Base-by-base conservation (phyloP, 495 filamentous ascomycete species). In the Ascodesmis nigricans region DNA sequence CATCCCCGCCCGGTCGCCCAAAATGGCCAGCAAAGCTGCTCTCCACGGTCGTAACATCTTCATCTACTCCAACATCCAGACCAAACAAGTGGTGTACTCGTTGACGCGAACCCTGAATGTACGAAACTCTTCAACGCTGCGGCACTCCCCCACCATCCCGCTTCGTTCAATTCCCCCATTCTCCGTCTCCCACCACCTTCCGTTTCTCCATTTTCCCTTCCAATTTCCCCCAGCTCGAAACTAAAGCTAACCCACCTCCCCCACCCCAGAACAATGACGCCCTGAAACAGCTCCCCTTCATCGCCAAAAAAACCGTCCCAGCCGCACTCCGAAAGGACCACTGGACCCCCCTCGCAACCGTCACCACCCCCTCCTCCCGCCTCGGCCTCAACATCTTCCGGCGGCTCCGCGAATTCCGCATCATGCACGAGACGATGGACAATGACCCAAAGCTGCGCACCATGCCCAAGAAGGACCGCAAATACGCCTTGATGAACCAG, bases 231-330 rank as follows among this genome's bases (percentile, higher is more conserved):
- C 19, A 14, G 33, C 29, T 24, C 14, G 9, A 8, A 0, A 5
- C n/a, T n/a, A n/a, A n/a, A n/a, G n/a, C n/a, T n/a, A n/a, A n/a
- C n/a, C n/a, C 30, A 11, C 29, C 41, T 29, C 38, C 13, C 9
- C 15, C 8, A 3, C 22, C 34, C 16, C 32, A 79, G 75, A 64
- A 75, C 58, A 67, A 67, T 55, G 64, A 59, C 38, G 58, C 70
- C 38, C 55, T 90, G 36, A 59, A 62, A 31, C 87, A 97, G 56
- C 57, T 92, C 40, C 61, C 79, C 43, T 91, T 70, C 63, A 72
- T 80, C 32, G 87, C 83, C 61, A 91, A 91, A 58, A 87, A 97
- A 49, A 74, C 78, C 41, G 63, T 75, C 21, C 82, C 82, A 3
- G 52, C 69, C 35, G 60, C 65, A 31, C 56, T 95, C 28, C 80